A percentile compares a stretch with the other conserved stretches of the same genome.
Evolutionary conservation across 148 eudicot species (phyloP).

Genomic region (Agrostemma githago): DNA sequence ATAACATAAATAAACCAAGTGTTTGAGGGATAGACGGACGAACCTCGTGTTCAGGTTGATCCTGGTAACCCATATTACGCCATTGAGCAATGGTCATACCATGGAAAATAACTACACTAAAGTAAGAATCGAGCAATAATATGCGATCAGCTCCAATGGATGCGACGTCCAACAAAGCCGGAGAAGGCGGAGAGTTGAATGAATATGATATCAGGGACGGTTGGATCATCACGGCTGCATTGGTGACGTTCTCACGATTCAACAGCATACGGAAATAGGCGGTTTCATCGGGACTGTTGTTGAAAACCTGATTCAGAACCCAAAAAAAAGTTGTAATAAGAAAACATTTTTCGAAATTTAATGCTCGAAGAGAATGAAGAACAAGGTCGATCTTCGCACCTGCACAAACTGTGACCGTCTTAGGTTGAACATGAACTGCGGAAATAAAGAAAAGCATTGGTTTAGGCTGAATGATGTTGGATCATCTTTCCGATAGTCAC

Average conservation of each 20-base stretch:
- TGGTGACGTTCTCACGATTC: slow-evolving; percentile 77
- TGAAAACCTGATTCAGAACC: slow-evolving; percentile 53
- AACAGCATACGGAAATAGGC: slow-evolving; percentile 91
- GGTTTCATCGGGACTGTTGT: slow-evolving; percentile 98
- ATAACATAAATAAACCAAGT: neutral
- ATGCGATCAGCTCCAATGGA: slow-evolving; percentile 86
- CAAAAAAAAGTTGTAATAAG: neutral
- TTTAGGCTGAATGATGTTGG: slow-evolving; percentile 85
- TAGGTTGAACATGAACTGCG: slow-evolving; percentile 91
- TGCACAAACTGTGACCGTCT: slow-evolving; percentile 94
- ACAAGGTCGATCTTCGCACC: slow-evolving; percentile 37
- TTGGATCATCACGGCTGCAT: slow-evolving; percentile 92
- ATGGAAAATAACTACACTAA: slow-evolving; percentile 91
- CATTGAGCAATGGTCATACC: slow-evolving; percentile 94
- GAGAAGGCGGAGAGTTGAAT: slow-evolving; percentile 72
- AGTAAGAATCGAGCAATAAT: slow-evolving; percentile 81
- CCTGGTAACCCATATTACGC: slow-evolving; percentile 93
- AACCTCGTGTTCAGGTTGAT: slow-evolving; percentile 84
- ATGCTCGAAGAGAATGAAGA: neutral
- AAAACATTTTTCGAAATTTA: neutral
- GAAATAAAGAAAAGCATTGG: slow-evolving; percentile 82
- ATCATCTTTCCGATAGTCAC: slow-evolving; percentile 93
- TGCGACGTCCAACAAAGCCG: slow-evolving; percentile 81
- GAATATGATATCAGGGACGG: slow-evolving; percentile 91
- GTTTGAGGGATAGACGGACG: neutral